Percentiles rank a stretch among this genome's conserved stretches.
These are phyloP conservation scores for Microbotryomycetes sp. DNA, from an alignment of 1,284 basidiomycete genomes.

Conservation along the genomic window DNA sequence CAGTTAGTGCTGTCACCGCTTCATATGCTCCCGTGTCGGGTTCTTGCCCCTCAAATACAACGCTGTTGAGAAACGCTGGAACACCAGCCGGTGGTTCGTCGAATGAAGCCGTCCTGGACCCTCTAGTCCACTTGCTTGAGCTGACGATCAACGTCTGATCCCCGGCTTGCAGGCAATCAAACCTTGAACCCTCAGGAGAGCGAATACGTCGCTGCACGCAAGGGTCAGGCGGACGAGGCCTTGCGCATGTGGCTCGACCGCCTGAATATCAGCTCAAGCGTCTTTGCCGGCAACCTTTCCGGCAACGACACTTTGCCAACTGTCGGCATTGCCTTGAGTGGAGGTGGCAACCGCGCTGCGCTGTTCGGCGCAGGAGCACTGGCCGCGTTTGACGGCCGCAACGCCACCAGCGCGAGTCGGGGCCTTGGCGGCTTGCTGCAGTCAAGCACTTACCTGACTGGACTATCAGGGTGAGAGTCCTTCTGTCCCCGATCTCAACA, in stretches of 20 bases:
- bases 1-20: neutral
- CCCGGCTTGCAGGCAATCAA: too few species aligned
- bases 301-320: neutral
- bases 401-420: conserved; percentile 49
- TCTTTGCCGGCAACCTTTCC: neutral
- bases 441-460: conserved; percentile 55
- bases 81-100: neutral
- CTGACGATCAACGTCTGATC: too few species aligned
- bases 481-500: too few species aligned
- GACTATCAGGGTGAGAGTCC: conserved; percentile 61
- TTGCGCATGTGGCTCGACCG: neutral
- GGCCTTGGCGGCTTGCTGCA: conserved; percentile 62
- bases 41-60: neutral
- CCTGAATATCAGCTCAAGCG: neutral
- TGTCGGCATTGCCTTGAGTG: conserved; percentile 7
- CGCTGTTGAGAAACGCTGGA: neutral
- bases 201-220: neutral
- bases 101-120: neutral
- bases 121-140: too few species aligned
- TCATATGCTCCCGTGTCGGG: neutral
- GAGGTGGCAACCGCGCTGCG: conserved; percentile 51
- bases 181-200: neutral
- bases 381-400: conserved; percentile 54
- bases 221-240: neutral
- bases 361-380: conserved; percentile 55